Base-by-base conservation (phyloP, 2,329 filamentous ascomycete genomes). In the Cladosporium phlei region DNA sequence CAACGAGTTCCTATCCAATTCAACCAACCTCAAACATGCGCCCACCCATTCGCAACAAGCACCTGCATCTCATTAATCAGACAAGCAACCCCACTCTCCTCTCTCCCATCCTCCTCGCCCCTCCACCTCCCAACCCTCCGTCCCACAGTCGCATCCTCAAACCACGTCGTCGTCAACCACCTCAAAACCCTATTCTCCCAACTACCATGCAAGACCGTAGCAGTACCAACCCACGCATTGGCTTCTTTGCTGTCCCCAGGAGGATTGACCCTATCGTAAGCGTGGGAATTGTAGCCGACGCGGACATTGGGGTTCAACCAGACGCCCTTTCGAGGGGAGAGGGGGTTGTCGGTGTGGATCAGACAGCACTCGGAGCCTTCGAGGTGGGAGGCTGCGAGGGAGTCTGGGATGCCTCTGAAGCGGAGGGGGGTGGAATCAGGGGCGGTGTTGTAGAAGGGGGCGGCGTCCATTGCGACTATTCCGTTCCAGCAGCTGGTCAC, bases 321-420 rank as follows among this genome's bases (percentile, higher is more conserved):
- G 5, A 87, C 78, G 39, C 84, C 80, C 46, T 69, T 64, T 5
- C 49, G 55, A 1, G 45, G 59, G 4, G 73, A 74, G 4, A 81
- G 66, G 1, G 77, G 78, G 55, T 87, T 88, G 58, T 88, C 85
- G 2, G 79, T 78, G 59, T 88, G 85, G 46, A 88, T 80, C 43
- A 90, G 76, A 64, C 86, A 90, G 69, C 85, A 89, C 65, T 90
- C 86, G 11, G 80, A 85, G n/a, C 75, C 86, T 64, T 90, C 86
- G 20, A 89, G 70, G 58, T 87, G 84, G 20, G 69, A 58, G 3
- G 55, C 49, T 0, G 74, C 74, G 1, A 91, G 75, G 3, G 73
- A 75, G 58, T 86, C 83, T 0, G 77, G 60, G 17, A 85, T 71
- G 4, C 74, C 82, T 8, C 84, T 78, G 63, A 87, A 87, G n/a